Evolutionary conservation across 768 basidiomycete genomes (phyloP), one percentile per base, ranked within the genome.

Genomic region (Cyclocybe cylindracea): DNA sequence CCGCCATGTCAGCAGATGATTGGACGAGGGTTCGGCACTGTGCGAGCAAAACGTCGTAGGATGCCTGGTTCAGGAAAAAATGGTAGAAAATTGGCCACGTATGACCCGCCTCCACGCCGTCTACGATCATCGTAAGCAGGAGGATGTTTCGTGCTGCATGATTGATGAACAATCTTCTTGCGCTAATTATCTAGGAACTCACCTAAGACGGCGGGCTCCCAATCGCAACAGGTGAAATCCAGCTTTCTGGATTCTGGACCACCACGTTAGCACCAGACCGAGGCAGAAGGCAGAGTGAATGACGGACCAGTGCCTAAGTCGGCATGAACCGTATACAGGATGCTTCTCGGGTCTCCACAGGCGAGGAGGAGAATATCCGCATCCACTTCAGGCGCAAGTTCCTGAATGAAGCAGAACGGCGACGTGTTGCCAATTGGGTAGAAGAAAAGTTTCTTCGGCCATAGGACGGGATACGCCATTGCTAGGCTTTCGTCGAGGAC

Each of bases 351-450:
- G 57, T 85, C 84, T 11, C 83, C 83, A 56, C 82, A 84, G 18
- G 76, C 83, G 29, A 84, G 67, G 13, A 83, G 71, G 3, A 86
- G 68, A 19, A 83, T 61, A n/a, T 74, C 62, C 5, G 78, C 80
- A n/a, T 64, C 46, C 46, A 73, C 62, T 53, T 81, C 80, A 0
- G 76, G 75, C 50, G 78, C 63, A 5, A 85, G 60, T 37, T 75
- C 69, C 47, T 77, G 66, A 3, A 78, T 77, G 10, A 85, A 65
- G 40, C 68, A 77, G 4, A 78, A 65, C 4, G 85, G 76, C 4
- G 81, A 71, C 0, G 84, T 84, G 58, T 84, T 84, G 33, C 85
- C 84, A 10, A 83, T 67, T 2, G 83, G 77, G 61, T 84, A 85
- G 67, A 83, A 85, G 51, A 73, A 79, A 2, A 63, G 63, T 54